phyloP scores from a whole-genome alignment of 1,284 basidiomycete genomes.

The Heterobasidion irregulare region DNA sequence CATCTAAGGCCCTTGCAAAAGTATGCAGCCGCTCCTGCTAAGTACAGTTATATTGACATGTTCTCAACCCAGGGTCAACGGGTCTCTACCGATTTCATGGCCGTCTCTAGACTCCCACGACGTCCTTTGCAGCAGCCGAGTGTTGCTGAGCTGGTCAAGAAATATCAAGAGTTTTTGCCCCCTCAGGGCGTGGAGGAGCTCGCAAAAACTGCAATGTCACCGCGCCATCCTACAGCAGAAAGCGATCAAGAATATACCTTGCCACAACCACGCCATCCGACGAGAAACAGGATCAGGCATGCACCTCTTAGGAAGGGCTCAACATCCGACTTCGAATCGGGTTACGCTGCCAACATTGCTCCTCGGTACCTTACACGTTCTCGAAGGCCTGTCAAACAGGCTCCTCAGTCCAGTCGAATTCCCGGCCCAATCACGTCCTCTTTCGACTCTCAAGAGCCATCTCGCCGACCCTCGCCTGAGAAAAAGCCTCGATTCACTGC shows the following conservation, averaged over 20 bases:
- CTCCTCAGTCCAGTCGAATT: constrained; percentile 35
- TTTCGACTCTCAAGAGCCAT: constrained; percentile 50
- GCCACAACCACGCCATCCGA: constrained; percentile 21
- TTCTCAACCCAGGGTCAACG: background rate
- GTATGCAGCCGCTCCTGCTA: constrained; percentile 14
- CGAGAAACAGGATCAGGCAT: constrained; percentile 36
- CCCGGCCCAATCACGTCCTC: constrained; percentile 39
- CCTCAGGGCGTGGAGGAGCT: constrained; percentile 64
- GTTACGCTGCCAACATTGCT: constrained; percentile 84
- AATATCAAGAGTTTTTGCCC: constrained; percentile 72
- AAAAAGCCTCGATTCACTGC: constrained; percentile 34
- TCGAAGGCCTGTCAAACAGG: constrained; percentile 29
- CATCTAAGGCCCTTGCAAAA: constrained; percentile 11
- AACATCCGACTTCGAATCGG: constrained; percentile 79
- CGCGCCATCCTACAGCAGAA: constrained; percentile 50
- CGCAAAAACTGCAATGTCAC: constrained; percentile 57
- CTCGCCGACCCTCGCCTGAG: constrained; percentile 64
- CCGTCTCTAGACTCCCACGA: constrained; percentile 65
- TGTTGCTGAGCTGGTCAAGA: constrained; percentile 81
- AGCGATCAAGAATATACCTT: constrained; percentile 59
- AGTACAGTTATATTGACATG: background rate
- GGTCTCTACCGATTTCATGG: constrained; percentile 4
- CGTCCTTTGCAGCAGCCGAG: constrained; percentile 48
- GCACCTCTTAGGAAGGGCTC: constrained; percentile 47
- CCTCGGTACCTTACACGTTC: constrained; percentile 54